Conservation (phyloP, 2,329 filamentous ascomycete genomes). For the Talaromyces sp. region DNA sequence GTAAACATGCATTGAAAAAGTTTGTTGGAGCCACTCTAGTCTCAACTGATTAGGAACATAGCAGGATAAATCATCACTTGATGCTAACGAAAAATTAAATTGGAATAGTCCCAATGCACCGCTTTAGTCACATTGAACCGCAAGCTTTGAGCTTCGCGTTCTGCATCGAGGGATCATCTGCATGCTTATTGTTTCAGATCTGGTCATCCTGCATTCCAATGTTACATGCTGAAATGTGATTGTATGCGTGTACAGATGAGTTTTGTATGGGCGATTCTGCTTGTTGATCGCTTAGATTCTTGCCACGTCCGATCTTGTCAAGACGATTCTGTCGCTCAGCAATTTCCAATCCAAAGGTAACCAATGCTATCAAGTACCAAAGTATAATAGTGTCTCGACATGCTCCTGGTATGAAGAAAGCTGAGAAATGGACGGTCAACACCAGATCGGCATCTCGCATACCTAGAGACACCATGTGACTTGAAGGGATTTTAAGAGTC, state of each 20-base stretch:
- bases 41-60: not conserved
- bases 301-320: not conserved
- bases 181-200: not conserved
- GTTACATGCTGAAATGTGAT: not conserved
- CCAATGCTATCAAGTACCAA: not conserved
- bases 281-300: not conserved
- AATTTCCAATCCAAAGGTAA: not conserved
- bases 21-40: not conserved
- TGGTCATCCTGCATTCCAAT: not conserved
- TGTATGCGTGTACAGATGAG: not conserved
- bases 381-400: not conserved
- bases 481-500: not conserved
- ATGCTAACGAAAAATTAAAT: conserved; percentile 1
- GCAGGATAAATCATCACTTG: not conserved
- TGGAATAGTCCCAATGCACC: too few relatives aligned
- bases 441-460: not conserved
- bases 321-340: not conserved
- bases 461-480: not conserved
- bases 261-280: not conserved
- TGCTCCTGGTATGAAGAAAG: not conserved
- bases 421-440: not conserved
- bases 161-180: not conserved
- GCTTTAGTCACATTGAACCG: not conserved
- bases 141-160: not conserved
- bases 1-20: not conserved